These are phyloP conservation scores for Erysimum pusillum DNA, from an alignment of 441 rosid genomes.

Conservation along the genomic window DNA sequence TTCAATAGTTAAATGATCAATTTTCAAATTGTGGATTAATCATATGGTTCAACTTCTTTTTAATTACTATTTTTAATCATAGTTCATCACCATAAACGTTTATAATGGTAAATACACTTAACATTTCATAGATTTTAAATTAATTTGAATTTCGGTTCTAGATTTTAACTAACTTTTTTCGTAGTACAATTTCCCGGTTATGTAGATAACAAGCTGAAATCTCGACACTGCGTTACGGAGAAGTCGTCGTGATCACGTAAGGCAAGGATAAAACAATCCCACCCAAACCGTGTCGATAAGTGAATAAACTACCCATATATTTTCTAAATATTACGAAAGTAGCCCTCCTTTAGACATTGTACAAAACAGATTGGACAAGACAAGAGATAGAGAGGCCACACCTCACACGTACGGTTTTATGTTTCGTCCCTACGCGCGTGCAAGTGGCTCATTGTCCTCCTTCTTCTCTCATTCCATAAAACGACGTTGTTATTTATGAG, in stretches of 20 bases:
- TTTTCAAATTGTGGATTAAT: background rate
- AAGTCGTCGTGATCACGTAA: conserved; percentile 43
- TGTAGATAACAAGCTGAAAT: background rate
- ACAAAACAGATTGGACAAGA: conserved; percentile 40
- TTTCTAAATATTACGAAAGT: conserved; percentile 19
- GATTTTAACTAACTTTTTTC: too few species aligned
- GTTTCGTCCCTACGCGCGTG: conserved; percentile 41
- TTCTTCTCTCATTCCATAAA: conserved; percentile 23
- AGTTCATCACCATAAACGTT: background rate
- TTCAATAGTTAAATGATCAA: background rate
- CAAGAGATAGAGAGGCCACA: conserved; percentile 45
- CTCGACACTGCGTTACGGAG: conserved; percentile 29
- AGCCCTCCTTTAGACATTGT: background rate
- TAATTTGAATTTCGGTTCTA: too few species aligned
- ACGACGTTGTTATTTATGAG: conserved; percentile 37
- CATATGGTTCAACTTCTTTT: background rate
- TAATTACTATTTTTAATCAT: background rate
- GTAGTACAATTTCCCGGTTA: too few species aligned
- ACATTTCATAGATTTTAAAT: too few species aligned
- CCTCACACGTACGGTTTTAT: conserved; percentile 44
- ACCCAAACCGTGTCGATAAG: conserved; percentile 20
- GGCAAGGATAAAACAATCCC: background rate
- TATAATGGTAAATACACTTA: background rate
- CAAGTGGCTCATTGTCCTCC: conserved; percentile 45
- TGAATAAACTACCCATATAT: background rate